phyloP scores from a whole-genome alignment of 2,329 filamentous ascomycete genomes.

The Harringtonia aguacate region DNA sequence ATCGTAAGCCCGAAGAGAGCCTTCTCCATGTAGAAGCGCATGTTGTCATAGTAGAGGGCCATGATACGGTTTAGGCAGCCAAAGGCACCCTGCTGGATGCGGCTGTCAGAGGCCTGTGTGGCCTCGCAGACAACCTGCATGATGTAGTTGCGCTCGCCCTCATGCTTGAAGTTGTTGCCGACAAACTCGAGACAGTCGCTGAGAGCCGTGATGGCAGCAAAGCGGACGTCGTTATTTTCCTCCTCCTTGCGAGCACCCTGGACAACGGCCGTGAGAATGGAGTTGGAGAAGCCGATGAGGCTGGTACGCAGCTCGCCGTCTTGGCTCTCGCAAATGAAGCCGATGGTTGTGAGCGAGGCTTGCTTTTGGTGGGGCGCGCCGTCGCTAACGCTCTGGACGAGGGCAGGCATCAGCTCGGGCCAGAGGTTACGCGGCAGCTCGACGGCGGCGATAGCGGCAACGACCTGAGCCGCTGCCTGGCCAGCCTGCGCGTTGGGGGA shows the following conservation, averaged over 20 bases:
- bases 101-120: constrained; percentile 81
- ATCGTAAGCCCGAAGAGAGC: constrained; percentile 95
- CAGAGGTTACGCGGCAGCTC: constrained; percentile 90
- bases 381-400: constrained; percentile 87
- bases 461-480: constrained; percentile 85
- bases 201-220: constrained; percentile 86
- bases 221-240: constrained; percentile 77
- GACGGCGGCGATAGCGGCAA: constrained; percentile 87
- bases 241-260: constrained; percentile 97
- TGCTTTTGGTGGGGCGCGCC: constrained; percentile 87
- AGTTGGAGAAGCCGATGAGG: constrained; percentile 82
- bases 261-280: constrained; percentile 93
- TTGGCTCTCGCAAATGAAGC: constrained; percentile 95
- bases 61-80: constrained; percentile 98
- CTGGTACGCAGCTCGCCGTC: constrained; percentile 76
- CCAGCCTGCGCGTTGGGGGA: constrained; percentile 76
- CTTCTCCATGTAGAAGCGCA: constrained; percentile 99
- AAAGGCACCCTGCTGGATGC: constrained; percentile 93
- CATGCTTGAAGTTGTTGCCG: constrained; percentile 96
- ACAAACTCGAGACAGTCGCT: constrained; percentile 97
- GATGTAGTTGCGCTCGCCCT: constrained; percentile 98
- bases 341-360: constrained; percentile 88
- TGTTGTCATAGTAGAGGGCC: constrained; percentile 98
- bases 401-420: constrained; percentile 76
- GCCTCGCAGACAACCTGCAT: constrained; percentile 99